Percentiles rank a stretch among this genome's conserved stretches.
Evolutionary conservation across 225 moss, liverwort and hornwort genomes (phyloP).

Genomic region (Anthoceros angustus): DNA sequence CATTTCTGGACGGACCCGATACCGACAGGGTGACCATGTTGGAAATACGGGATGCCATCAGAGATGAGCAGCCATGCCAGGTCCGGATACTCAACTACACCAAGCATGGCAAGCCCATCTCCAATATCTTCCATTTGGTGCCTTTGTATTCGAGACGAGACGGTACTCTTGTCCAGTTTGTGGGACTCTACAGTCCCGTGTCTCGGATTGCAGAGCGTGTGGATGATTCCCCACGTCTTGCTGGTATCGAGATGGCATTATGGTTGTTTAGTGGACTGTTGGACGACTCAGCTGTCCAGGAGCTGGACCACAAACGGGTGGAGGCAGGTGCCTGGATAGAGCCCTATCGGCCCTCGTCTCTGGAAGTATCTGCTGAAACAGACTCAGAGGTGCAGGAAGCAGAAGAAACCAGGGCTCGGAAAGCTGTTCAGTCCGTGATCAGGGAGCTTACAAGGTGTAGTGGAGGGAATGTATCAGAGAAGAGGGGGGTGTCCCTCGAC

Average conservation of each 20-base stretch:
- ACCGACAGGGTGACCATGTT: neutral
- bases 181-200: neutral
- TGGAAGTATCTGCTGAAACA: slow-evolving; percentile 9
- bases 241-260: neutral
- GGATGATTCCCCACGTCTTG: neutral
- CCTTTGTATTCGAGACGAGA: neutral
- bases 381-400: slow-evolving; percentile 11
- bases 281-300: neutral
- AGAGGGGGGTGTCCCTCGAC: slow-evolving; percentile 16
- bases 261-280: neutral
- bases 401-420: slow-evolving; percentile 21
- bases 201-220: neutral
- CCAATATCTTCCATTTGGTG: neutral
- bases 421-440: slow-evolving; percentile 30
- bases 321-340: too few relatives aligned
- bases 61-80: neutral
- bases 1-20: neutral
- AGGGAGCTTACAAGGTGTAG: slow-evolving; percentile 49
- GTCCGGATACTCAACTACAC: slow-evolving; percentile 5
- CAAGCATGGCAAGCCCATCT: neutral
- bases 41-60: neutral
- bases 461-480: slow-evolving; percentile 35
- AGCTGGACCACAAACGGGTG: too few relatives aligned
- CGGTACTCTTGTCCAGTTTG: neutral
- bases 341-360: neutral